These are phyloP conservation scores for Chaetoceros muelleri DNA, from an alignment of 108 stramenopile genomes.

Conservation along the genomic window DNA sequence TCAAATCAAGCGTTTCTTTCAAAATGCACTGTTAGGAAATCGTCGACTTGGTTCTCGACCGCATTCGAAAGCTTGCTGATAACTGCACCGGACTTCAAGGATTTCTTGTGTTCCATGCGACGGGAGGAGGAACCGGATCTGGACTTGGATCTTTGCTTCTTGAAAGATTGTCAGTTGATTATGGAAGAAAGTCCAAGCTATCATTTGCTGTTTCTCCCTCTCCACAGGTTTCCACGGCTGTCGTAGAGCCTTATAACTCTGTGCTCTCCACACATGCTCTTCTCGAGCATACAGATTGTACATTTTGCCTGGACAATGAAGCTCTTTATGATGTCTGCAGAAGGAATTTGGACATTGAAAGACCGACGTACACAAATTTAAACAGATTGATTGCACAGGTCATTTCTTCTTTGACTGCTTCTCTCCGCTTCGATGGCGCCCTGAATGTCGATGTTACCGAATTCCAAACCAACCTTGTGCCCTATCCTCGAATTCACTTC, in stretches of 20 bases:
- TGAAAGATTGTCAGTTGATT: conserved; percentile 96
- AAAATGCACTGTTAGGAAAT: no score
- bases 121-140: conserved; percentile 98
- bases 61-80: conserved; percentile 98
- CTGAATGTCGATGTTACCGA: conserved; percentile 94
- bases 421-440: conserved; percentile 92
- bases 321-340: conserved; percentile 93
- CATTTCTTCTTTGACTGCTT: conserved; percentile 88
- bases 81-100: conserved; percentile 99
- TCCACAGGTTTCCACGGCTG: conserved; percentile 91
- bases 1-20: no score
- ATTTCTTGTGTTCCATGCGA: conserved; percentile 99
- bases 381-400: conserved; percentile 92
- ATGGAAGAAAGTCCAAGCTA: conserved; percentile 98
- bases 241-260: conserved; percentile 96
- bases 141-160: conserved; percentile 97
- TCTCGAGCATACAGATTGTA: conserved; percentile 91
- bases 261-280: conserved; percentile 92
- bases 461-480: conserved; percentile 97
- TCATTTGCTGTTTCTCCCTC: conserved; percentile 94
- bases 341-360: conserved; percentile 88
- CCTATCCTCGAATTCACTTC: conserved; percentile 94
- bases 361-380: conserved; percentile 92
- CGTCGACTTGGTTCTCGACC: conserved; percentile 96
- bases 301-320: conserved; percentile 94